Evolutionary conservation across 768 basidiomycete genomes (phyloP).

Genomic region (Amanita brunnescens): DNA sequence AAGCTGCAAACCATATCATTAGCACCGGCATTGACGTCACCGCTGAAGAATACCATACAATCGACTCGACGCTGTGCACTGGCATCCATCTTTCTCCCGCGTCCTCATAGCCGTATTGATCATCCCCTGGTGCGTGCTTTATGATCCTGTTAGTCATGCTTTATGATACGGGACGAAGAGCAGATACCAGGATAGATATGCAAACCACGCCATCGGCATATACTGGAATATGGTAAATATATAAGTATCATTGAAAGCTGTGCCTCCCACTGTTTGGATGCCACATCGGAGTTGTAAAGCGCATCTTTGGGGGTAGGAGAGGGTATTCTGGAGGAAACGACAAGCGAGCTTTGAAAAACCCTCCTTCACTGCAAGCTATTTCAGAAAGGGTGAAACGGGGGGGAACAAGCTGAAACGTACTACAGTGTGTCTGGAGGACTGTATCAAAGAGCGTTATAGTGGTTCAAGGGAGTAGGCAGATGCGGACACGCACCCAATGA

Average conservation of each 20-base stretch:
- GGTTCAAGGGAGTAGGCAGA: constrained; percentile 1
- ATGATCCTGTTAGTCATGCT: background rate
- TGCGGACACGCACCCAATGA: constrained; percentile 66
- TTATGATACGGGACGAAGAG: background rate
- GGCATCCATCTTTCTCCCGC: constrained; percentile 97
- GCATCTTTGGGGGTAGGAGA: constrained; percentile 89
- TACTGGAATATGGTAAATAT: constrained; percentile 40
- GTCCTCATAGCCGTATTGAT: constrained; percentile 95
- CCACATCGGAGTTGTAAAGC: constrained; percentile 92
- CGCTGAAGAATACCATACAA: constrained; percentile 46
- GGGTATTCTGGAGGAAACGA: constrained; percentile 90
- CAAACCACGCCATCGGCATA: constrained; percentile 91
- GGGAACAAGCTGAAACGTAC: constrained; percentile 33
- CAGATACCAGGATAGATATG: constrained; percentile 79
- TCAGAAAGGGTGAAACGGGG: constrained; percentile 9
- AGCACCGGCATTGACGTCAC: background rate
- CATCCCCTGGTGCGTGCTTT: constrained; percentile 91
- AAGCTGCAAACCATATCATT: constrained; percentile 43
- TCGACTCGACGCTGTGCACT: constrained; percentile 94
- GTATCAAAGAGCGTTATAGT: constrained; percentile 14
- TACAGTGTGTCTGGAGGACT: constrained; percentile 93
- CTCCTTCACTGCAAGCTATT: constrained; percentile 69
- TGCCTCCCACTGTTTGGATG: constrained; percentile 88
- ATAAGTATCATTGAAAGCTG: background rate
- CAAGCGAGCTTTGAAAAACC: constrained; percentile 87